phyloP scores from a whole-genome alignment of 331 rosid genomes.

The Dryas integrifolia region DNA sequence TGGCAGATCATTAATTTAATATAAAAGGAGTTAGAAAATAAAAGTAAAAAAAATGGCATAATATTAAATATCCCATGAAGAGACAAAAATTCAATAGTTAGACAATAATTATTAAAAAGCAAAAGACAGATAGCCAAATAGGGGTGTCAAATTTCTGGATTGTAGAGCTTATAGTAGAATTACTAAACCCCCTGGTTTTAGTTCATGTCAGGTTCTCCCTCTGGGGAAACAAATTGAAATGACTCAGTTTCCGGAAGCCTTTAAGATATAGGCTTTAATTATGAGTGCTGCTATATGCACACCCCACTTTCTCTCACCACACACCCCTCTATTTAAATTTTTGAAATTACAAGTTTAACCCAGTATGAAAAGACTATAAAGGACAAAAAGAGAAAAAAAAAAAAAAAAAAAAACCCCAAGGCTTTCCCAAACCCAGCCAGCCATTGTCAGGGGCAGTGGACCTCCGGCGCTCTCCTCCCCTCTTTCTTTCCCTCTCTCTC shows the following conservation, averaged over 20 bases:
- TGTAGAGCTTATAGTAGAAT: neutral
- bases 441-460: no score
- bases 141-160: constrained; percentile 7
- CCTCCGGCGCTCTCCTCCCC: no score
- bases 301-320: no score
- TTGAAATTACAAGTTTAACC: no score
- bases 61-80: constrained; percentile 12
- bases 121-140: neutral
- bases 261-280: neutral
- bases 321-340: no score
- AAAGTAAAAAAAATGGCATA: neutral
- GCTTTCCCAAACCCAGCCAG: no score
- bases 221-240: neutral
- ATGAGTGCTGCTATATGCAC: no score
- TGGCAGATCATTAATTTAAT: neutral
- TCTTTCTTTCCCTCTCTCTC: no score
- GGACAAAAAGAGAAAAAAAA: no score
- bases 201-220: neutral
- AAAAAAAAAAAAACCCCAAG: no score
- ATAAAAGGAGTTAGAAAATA: neutral
- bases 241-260: neutral
- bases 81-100: no score
- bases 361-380: no score
- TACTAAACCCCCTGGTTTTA: constrained; percentile 4
- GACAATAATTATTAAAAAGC: constrained; percentile 2